Evolutionary conservation across 2,329 filamentous ascomycete genomes (phyloP), one percentile per base, ranked within the genome.

Genomic region (Sporothrix phasma): DNA sequence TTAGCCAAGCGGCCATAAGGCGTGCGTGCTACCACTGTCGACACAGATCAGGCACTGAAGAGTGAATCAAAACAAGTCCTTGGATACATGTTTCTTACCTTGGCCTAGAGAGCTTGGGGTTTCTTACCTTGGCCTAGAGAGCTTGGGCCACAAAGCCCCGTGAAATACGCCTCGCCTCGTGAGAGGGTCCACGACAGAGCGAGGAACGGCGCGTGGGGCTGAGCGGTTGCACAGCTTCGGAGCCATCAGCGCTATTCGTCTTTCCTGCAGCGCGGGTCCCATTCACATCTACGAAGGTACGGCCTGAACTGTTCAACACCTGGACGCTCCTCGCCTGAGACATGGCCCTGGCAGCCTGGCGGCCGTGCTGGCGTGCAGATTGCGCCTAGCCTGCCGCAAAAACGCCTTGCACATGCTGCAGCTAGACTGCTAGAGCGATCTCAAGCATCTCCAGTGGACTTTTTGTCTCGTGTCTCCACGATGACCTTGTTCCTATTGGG

Each of bases 151-250:
- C 8, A 5, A 41, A 45, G 26, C 3, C 13, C 26, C 24, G 10
- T 24, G 15, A 39, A 66, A 51, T 67, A 65, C 51, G 64, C 66
- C 64, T 67, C 51, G 64, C 66, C 64, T 67, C 54, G 63, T 31
- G 45, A 11, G 60, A 60, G 56, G 64, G 41, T 56, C 51, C 46
- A 45, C 31, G 53, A 41, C 62, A 41, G 58, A 56, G 31, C 45
- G 39, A 62, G 56, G 39, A 64, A 65, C 63, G 66, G 61, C 66
- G 61, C 58, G 66, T 58, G 65, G 65, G 65, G 66, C 66, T 67
- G 64, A 67, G 64, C 60, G 31, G 53, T 64, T 62, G 51, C 17
- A 51, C 51, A 49, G 22, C 62, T n/a, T 39, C 53, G 51, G 51
- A 34, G 37, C 22, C 41, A 39, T 37, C 22, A 24, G n/a, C 13